Evolutionary conservation across 2,329 filamentous ascomycete species (phyloP), one percentile per base, ranked within the genome.

Genomic region (Biscogniauxia mediterranea): DNA sequence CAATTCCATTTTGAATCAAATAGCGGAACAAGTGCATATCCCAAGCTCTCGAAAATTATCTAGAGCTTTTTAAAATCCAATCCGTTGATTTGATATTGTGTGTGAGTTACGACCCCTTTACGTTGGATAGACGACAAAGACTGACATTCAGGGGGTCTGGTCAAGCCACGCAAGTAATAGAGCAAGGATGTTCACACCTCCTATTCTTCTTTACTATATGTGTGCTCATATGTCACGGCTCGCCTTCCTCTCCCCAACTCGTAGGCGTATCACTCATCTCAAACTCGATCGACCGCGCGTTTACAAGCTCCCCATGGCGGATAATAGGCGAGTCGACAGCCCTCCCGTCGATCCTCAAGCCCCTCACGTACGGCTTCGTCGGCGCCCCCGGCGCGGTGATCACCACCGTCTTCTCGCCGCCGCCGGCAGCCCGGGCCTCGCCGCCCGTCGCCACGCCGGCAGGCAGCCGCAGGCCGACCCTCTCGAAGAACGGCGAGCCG

Each of bases 401-500:
- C 0, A 75, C 68, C n/a, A 81, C 60, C 1, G 63, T 76, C 69
- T 49, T 65, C 55, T 69, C 70, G 11, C 15, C 25, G 1, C 50
- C 57, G 2, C 52, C 59, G 5, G 17, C 15, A 8, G 21, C 19
- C 9, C 53, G 56, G n/a, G 56, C 49, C 38, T 71, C 65, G 17
- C 68, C 70, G 2, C 71, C 70, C 3, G 60, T 70, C 5, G 61
- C 63, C 4, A 57, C 68, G 1, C 75, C 75, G 19, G 65, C 64
- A 0, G 79, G 77, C 9, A 80, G 63, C 5, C 70, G 67, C 25
- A 81, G 71, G 3, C 71, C 72, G 3, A 80, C 73, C 57, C 75
- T 74, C 67, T 81, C 79, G 57, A 81, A 81, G 58, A 81, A 79
- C 0, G 80, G 80, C 6, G 77, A 71, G 0, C 78, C 79, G 15